Conservation (phyloP, 805 yeast species). For the Kodamaea jinghongensis region DNA sequence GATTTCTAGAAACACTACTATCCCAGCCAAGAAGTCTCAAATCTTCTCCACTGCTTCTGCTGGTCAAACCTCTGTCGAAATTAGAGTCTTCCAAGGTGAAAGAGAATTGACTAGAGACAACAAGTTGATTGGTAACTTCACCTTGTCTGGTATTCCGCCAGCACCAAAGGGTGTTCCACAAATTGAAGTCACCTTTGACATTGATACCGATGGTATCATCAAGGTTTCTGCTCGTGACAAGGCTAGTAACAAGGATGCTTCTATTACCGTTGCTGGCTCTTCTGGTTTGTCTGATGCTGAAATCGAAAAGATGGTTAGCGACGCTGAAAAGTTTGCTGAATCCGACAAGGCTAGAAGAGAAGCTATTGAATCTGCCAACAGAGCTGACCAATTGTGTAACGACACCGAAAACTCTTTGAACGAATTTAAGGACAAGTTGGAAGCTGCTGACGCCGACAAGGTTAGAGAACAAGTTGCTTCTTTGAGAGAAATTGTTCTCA, state of each 20-base stretch:
- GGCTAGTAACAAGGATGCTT: slow-evolving; percentile 90
- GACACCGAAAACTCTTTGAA: slow-evolving; percentile 48
- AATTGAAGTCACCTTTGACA: slow-evolving; percentile 92
- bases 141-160: slow-evolving; percentile 91
- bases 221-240: slow-evolving; percentile 93
- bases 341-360: slow-evolving; percentile 84
- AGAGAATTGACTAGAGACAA: slow-evolving; percentile 97
- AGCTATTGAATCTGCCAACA: slow-evolving; percentile 81
- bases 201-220: slow-evolving; percentile 96
- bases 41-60: slow-evolving; percentile 51
- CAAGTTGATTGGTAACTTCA: slow-evolving; percentile 96
- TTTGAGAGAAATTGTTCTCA: slow-evolving; percentile 63
- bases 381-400: slow-evolving; percentile 71
- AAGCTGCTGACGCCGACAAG: slow-evolving; percentile 46
- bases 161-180: slow-evolving; percentile 95
- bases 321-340: slow-evolving; percentile 85
- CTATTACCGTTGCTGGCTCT: slow-evolving; percentile 94
- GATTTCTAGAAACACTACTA: slow-evolving; percentile 91
- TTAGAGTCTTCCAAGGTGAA: slow-evolving; percentile 99
- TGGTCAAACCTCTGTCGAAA: slow-evolving; percentile 42
- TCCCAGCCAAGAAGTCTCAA: slow-evolving; percentile 95
- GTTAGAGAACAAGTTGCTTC: slow-evolving; percentile 52
- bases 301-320: slow-evolving; percentile 87
- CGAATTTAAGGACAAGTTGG: slow-evolving; percentile 47
- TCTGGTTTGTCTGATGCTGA: slow-evolving; percentile 89